A percentile compares a stretch with the other conserved stretches of the same genome.
Conservation (phyloP, 2,329 filamentous ascomycete genomes). For the Cyphellophora attinorum region DNA sequence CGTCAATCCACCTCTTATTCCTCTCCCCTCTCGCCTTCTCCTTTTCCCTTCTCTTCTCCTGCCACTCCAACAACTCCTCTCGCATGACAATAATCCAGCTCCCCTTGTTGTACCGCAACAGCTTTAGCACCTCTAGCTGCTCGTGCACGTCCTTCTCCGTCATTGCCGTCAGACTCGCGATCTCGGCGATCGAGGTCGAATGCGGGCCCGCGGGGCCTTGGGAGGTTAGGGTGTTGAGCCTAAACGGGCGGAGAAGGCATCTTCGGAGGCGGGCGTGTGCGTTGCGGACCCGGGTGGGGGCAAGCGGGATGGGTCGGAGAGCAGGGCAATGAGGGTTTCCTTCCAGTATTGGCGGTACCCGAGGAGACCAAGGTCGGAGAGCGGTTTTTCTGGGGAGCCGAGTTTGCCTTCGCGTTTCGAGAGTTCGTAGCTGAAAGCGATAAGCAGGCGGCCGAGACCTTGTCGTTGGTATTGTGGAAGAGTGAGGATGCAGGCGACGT, state of each 20-base stretch:
- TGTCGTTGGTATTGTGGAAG: constrained; percentile 93
- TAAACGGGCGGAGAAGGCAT: constrained; percentile 9
- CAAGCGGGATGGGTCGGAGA: constrained; percentile 61
- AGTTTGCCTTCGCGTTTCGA: constrained; percentile 92
- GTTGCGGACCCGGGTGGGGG: constrained; percentile 14
- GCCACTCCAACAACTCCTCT: constrained; percentile 62
- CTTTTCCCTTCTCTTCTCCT: constrained; percentile 66
- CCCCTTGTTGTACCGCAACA: constrained; percentile 92
- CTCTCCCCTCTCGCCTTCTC: constrained; percentile 66
- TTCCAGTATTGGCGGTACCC: constrained; percentile 98
- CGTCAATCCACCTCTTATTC: constrained; percentile 54
- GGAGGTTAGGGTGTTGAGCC: constrained; percentile 2
- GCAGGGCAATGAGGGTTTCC: constrained; percentile 79
- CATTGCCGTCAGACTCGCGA: constrained; percentile 76
- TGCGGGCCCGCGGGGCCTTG: constrained; percentile 13
- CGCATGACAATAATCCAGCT: constrained; percentile 94
- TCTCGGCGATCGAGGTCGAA: constrained; percentile 68
- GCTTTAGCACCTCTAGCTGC: constrained; percentile 84
- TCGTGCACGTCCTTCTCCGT: constrained; percentile 96
- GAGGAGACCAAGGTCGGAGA: constrained; percentile 84
- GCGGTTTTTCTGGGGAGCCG: constrained; percentile 90
- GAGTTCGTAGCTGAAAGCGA: constrained; percentile 95
- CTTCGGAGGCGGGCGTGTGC: constrained; percentile 15
- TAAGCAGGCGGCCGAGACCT: constrained; percentile 84
- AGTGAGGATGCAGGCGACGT: constrained; percentile 94